Base-by-base conservation (phyloP, 78 protist genomes). In the Dictyostelium firmibasis region DNA sequence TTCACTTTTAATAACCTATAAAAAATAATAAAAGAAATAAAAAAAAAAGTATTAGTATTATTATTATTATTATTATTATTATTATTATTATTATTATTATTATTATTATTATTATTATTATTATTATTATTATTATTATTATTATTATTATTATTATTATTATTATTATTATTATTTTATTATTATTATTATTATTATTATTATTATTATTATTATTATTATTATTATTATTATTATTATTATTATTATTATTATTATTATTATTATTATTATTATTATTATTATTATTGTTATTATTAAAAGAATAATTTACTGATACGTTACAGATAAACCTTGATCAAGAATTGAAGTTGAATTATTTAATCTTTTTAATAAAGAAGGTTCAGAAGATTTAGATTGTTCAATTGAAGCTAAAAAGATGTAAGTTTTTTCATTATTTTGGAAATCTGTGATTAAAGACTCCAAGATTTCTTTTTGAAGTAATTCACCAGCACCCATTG, bases 381-480 rank as follows among this genome's bases (percentile, higher is more conserved):
- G 9, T 77, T 35, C 60, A 16, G 29, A 27, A 38, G n/a, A 41
- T 41, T 77, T 77, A 20, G 83, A 79, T 25, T 47, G n/a, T 38
- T 86, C 85, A 47, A 47, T 57, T 43, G 50, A 47, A 13, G 92
- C 92, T 11, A 89, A 33, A 23, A 89, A n/a, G 9, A 70, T 62
- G 36, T 78, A 89, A 1, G 83, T 33, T 89, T 62, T 81, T 6
- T 64, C 85, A 20, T 81, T 44, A 31, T 60, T 89, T 14, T 29
- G 57, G 25, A 89, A 89, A 62, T 89, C 94, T 5, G 33, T 14
- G 3, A 79, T 47, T 10, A 89, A 31, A 18, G 94, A 89, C 0
- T 47, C 44, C 1, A 89, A 31, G 20, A 89, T 81, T 18, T 67
- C 88, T 3, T 36, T 50, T 43, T 67, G 83, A 8, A 89, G 33